Base-by-base conservation (phyloP, 1,284 basidiomycete species). In the Ustilago esculenta region DNA sequence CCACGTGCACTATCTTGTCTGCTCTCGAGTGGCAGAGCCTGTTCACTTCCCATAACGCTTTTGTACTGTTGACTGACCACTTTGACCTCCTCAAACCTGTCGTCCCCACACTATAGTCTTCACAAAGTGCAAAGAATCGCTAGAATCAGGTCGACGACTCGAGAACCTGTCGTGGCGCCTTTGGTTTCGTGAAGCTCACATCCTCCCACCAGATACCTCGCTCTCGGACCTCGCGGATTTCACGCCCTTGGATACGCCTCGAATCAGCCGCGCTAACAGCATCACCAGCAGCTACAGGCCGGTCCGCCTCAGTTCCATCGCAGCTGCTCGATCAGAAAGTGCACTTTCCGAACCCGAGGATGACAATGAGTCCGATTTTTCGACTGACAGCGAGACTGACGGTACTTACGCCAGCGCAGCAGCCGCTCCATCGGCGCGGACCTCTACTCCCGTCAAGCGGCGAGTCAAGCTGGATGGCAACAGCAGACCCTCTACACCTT, bases 141-240 rank as follows among this genome's bases (percentile, higher is more conserved):
- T 93, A 9, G 86, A 89, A 75, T 88, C 92, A 67, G 92, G 92
- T 12, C 85, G 85, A 21, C 84, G 92, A 27, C 85, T 92, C 24
- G 91, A 93, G 83, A 92, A 93, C 78, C 88, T 92, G 53, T 89
- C 89, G 6, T 93, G 91, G 92, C 84, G 91, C 46, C 83, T 93
- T 12, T 92, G 90, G 91, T 87, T 90, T 79, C 87, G 88, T 64
- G 87, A 90, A 72, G 64, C 79, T 46, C 64, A 75, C 61, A 59
- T 78, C 23, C 55, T 75, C 2, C 73, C 73, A 24, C 61, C 73
- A 39, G 73, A 75, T 37, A 59, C 61, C n/a, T 65, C 70, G 32
- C 61, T 73, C 37, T 73, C 73, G 4, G 73, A 75, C 30, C 64
- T 75, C 24, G 59, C 68, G 29, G 73, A 73, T 39, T 73, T 61